Percentiles rank a stretch among this genome's conserved stretches.
Evolutionary conservation across 1,284 basidiomycete genomes (phyloP).

Genomic region (Ceratobasidium sp.): DNA sequence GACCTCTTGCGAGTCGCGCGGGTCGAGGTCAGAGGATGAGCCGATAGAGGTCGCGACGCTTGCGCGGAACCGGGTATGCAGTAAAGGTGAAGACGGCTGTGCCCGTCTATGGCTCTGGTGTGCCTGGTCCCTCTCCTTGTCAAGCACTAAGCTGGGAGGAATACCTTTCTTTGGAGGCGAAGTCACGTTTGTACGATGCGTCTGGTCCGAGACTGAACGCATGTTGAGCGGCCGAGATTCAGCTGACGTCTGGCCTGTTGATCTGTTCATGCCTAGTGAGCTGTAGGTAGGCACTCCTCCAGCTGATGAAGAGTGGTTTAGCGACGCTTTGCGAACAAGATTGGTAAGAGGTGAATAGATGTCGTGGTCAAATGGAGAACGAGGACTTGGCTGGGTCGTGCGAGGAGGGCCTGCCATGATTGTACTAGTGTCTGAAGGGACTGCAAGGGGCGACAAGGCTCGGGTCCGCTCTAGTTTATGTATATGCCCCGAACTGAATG

Average conservation of each 20-base stretch:
- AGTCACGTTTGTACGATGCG: neutral
- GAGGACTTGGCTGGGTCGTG: neutral
- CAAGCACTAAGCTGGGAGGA: conserved; percentile 30
- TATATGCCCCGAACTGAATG: neutral
- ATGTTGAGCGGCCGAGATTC: conserved; percentile 20
- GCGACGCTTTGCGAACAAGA: conserved; percentile 37
- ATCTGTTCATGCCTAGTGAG: conserved; percentile 2
- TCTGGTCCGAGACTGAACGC: conserved; percentile 24
- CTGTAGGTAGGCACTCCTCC: conserved; percentile 17
- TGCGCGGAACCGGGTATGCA: conserved; percentile 70
- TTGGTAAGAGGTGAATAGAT: conserved; percentile 28
- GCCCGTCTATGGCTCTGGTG: conserved; percentile 31
- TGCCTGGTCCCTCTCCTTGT: neutral
- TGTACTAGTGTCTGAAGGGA: conserved; percentile 12
- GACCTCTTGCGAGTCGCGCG: conserved; percentile 31
- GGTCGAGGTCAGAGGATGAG: conserved; percentile 23
- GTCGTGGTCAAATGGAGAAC: conserved; percentile 27
- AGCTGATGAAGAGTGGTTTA: neutral
- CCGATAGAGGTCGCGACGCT: conserved; percentile 40
- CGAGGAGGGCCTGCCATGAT: conserved; percentile 21
- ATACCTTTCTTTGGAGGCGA: neutral
- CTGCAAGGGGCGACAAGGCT: neutral
- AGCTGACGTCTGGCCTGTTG: neutral
- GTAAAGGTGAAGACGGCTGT: conserved; percentile 64
- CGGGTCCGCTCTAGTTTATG: neutral